These are phyloP conservation scores for Dryas octopetala DNA, from an alignment of 306 rosid species.

Conservation along the genomic window DNA sequence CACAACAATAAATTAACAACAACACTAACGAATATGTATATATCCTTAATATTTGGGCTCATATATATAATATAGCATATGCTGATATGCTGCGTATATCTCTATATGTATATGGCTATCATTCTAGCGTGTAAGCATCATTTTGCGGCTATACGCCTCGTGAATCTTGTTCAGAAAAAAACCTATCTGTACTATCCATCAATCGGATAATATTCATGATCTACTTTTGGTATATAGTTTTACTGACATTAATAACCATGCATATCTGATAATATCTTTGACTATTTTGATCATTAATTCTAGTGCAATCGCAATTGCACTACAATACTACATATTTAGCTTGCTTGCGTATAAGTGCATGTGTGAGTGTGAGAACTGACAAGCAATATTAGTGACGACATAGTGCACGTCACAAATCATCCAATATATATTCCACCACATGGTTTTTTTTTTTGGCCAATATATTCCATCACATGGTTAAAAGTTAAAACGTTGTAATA, in stretches of 20 bases:
- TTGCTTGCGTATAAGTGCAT: conserved; percentile 2
- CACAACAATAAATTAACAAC: too few relatives aligned
- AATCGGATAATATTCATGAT: conserved; percentile 21
- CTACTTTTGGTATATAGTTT: conserved; percentile 19
- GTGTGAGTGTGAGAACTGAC: conserved; percentile 16
- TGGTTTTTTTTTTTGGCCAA: too few relatives aligned
- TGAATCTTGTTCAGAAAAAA: conserved; percentile 16
- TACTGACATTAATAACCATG: conserved; percentile 28
- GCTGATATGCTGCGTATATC: neutral
- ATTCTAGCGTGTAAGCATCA: conserved; percentile 47
- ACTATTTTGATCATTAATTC: conserved; percentile 17
- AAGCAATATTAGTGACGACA: conserved; percentile 7
- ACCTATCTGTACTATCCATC: neutral
- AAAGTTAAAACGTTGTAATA: neutral
- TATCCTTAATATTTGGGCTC: neutral
- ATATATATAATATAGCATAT: neutral
- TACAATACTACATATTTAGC: neutral
- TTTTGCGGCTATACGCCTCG: conserved; percentile 30
- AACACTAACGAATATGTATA: too few relatives aligned
- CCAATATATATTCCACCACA: neutral
- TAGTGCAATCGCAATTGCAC: conserved; percentile 15
- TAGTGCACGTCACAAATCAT: conserved; percentile 14
- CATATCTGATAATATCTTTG: conserved; percentile 19
- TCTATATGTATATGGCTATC: neutral
- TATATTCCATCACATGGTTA: neutral